phyloP scores from a whole-genome alignment of 495 filamentous ascomycete genomes.

The Oidiodendron maius region DNA sequence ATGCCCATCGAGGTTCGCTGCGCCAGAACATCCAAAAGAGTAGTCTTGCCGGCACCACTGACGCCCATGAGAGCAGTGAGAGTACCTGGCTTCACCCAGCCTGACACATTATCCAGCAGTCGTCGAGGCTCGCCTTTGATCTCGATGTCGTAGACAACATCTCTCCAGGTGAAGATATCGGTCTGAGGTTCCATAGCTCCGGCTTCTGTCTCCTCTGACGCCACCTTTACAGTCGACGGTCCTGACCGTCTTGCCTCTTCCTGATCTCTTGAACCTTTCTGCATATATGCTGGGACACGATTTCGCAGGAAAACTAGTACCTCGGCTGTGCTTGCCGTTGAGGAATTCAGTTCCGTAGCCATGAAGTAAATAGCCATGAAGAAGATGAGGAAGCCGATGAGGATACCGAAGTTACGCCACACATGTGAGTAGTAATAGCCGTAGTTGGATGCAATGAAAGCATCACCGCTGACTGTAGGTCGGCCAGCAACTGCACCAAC shows the following conservation, averaged over 20 bases:
- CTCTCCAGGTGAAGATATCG: slow-evolving; percentile 78
- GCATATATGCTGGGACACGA: too few relatives aligned
- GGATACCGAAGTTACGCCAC: slow-evolving; percentile 80
- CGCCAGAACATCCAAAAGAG: slow-evolving; percentile 66
- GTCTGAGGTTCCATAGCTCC: too few relatives aligned
- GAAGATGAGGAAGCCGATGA: slow-evolving; percentile 66
- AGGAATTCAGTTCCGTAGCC: slow-evolving; percentile 67
- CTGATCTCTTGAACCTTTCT: too few relatives aligned
- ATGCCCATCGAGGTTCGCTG: slow-evolving; percentile 81
- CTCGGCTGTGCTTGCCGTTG: slow-evolving; percentile 81
- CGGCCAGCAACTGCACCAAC: slow-evolving; percentile 48
- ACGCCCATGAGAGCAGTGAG: slow-evolving; percentile 82
- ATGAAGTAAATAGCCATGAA: slow-evolving; percentile 62
- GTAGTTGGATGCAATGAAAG: slow-evolving; percentile 58
- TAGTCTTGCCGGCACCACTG: slow-evolving; percentile 69
- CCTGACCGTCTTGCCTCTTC: too few relatives aligned
- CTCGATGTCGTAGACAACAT: slow-evolving; percentile 85
- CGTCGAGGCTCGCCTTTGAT: slow-evolving; percentile 69
- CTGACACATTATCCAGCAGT: slow-evolving; percentile 77
- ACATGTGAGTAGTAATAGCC: slow-evolving; percentile 54
- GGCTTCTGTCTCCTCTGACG: too few relatives aligned
- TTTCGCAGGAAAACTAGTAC: slow-evolving; percentile 79
- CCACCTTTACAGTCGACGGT: too few relatives aligned
- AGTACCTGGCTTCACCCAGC: slow-evolving; percentile 89
- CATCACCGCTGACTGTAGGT: slow-evolving; percentile 58